Evolutionary conservation across 768 basidiomycete genomes (phyloP).

Genomic region (Boletus rubropictus): DNA sequence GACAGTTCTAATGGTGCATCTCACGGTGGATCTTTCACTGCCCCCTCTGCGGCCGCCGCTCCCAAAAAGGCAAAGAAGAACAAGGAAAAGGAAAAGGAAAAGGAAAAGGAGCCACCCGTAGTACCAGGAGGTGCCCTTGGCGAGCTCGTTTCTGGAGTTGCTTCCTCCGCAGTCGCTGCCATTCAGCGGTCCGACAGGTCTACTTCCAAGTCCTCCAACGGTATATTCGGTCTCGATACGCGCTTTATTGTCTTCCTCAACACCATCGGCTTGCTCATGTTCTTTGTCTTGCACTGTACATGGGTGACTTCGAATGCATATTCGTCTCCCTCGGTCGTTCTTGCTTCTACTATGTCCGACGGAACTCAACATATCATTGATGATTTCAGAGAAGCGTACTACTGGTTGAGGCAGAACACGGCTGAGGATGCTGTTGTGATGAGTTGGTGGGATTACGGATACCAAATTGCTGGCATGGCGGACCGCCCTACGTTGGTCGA

Average conservation of each 20-base stretch:
- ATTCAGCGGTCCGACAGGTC: slow-evolving; percentile 7
- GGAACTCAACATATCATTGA: slow-evolving; percentile 94
- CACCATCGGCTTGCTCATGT: slow-evolving; percentile 67
- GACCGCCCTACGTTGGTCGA: slow-evolving; percentile 94
- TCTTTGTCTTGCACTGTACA: slow-evolving; percentile 96
- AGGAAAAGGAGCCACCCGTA: slow-evolving; percentile 45
- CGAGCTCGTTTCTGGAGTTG: slow-evolving; percentile 40
- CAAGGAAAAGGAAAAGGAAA: slow-evolving; percentile 44
- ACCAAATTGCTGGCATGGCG: slow-evolving; percentile 99
- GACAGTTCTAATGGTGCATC: slow-evolving; percentile 16
- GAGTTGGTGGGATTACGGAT: slow-evolving; percentile 99
- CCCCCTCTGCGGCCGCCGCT: slow-evolving; percentile 28
- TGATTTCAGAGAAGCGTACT: slow-evolving; percentile 98
- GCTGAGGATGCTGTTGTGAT: slow-evolving; percentile 87
- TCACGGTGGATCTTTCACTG: slow-evolving; percentile 18
- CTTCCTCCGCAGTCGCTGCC: slow-evolving; percentile 29
- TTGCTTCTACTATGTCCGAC: slow-evolving; percentile 72
- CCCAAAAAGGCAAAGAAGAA: slow-evolving; percentile 49
- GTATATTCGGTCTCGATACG: slow-evolving; percentile 82
- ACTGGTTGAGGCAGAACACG: slow-evolving; percentile 97
- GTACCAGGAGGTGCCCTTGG: slow-evolving; percentile 32
- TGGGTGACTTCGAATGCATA: slow-evolving; percentile 94
- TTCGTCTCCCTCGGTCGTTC: slow-evolving; percentile 95
- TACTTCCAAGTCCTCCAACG: slow-evolving; percentile 33
- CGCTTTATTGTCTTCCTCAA: slow-evolving; percentile 73